Evolutionary conservation across 208 protist genomes (phyloP), one percentile per base, ranked within the genome.

Genomic region (Naegleria gruberi): DNA sequence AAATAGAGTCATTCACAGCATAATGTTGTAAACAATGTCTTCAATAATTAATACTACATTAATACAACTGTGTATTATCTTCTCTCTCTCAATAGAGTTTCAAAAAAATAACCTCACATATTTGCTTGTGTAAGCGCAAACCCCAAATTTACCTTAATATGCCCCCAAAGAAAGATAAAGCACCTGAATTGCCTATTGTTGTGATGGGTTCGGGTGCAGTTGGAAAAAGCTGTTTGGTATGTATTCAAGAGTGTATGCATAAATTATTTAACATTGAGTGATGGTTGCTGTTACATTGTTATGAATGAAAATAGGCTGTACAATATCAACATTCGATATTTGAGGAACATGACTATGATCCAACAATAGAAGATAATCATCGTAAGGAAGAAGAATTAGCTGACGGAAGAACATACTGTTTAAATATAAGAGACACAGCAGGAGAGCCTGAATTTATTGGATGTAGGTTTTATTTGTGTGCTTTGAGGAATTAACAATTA

Each of bases 391-490:
- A 94, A 15, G 84, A 65, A 26, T 91, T 97, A 45, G 93, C 26
- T 37, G 65, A 96, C 93, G 92, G 92, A 37, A 45, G 93, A 19
- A 73, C 77, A 30, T 92, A 90, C 17, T 85, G 92, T n/a, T 90
- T 97, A 23, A 92, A 96, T 55, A 95, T 96, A 83, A 40, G 96
- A 26, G 95, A 96, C 91, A 96, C 95, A 40, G 95, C 95, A 4
- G 95, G 95, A 23, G 88, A 94, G 57, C 91, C 12, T 44, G 40
- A 83, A 44, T 43, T 37, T 5, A 4, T 40, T 44, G n/a, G 12
- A 37, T 41, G 40, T 83, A 83, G 12, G 40, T 44, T 6, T 4
- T 44, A 8, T 8, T 44, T 40, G 42, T 34, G 0, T 43, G 12
- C 23, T 44, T 73, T n/a, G 55, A 5, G 8, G 5, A 77, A 77